Conservation (phyloP, 306 rosid species). For the Inga laurina region DNA sequence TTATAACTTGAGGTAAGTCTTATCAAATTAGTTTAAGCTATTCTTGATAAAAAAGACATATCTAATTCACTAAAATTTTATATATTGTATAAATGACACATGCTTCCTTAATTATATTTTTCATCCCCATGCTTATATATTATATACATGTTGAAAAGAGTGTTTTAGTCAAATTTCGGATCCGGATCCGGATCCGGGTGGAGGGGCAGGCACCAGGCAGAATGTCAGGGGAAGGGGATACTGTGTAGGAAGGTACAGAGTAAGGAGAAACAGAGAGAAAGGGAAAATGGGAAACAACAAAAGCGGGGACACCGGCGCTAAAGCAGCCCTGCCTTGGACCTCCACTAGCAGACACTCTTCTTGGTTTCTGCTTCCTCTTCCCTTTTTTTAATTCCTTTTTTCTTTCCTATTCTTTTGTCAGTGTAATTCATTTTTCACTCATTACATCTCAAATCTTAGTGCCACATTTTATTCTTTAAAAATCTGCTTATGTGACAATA, state of each 20-base stretch:
- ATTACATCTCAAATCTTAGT: background rate
- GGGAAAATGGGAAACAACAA: conserved; percentile 37
- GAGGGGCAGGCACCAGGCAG: conserved; percentile 65
- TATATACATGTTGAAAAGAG: conserved; percentile 22
- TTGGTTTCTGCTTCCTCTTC: conserved; percentile 63
- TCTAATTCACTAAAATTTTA: no score
- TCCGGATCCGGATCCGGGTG: background rate
- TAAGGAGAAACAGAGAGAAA: conserved; percentile 31
- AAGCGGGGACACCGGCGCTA: conserved; percentile 98
- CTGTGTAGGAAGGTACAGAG: conserved; percentile 55
- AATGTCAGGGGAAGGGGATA: conserved; percentile 68
- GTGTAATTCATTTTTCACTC: background rate
- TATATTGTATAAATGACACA: background rate
- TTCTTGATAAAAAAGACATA: no score
- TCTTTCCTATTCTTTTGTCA: background rate
- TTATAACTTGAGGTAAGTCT: no score
- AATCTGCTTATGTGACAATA: background rate
- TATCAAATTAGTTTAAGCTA: no score
- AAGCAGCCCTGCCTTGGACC: conserved; percentile 87
- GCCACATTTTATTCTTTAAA: background rate
- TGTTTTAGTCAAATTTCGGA: background rate
- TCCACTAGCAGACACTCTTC: conserved; percentile 77
- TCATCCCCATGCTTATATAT: no score
- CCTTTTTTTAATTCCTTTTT: background rate
- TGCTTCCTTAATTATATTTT: background rate